Conservation (phyloP, 2,329 filamentous ascomycete genomes). For the Colletotrichum sp. region DNA sequence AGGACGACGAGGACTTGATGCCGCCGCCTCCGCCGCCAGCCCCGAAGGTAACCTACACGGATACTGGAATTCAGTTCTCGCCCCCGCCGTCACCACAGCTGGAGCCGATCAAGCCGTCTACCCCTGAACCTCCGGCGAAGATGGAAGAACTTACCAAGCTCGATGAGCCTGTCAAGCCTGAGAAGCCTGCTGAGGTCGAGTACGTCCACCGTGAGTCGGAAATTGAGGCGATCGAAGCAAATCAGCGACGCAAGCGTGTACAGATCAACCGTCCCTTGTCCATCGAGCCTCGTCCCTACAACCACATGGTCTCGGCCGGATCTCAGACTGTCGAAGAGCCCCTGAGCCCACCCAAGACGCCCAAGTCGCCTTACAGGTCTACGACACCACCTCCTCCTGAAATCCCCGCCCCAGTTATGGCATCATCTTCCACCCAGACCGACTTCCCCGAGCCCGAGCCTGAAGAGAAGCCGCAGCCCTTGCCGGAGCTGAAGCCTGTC, state of each 20-base stretch:
- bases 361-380: constrained; percentile 53
- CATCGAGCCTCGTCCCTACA: constrained; percentile 50
- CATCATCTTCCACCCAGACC: constrained; percentile 69
- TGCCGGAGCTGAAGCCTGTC: constrained; percentile 10
- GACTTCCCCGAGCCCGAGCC: constrained; percentile 31
- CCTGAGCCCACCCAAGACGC: constrained; percentile 69
- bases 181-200: constrained; percentile 48
- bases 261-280: constrained; percentile 55
- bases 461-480: constrained; percentile 23
- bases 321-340: constrained; percentile 69
- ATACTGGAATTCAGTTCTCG: constrained; percentile 82
- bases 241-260: constrained; percentile 75
- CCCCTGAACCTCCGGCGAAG: constrained; percentile 43
- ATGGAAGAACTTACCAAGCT: constrained; percentile 45
- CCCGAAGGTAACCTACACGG: constrained; percentile 64
- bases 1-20: constrained; percentile 49
- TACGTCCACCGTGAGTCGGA: constrained; percentile 57
- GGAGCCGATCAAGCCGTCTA: constrained; percentile 41
- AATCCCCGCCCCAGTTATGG: constrained; percentile 43
- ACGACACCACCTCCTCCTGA: constrained; percentile 46
- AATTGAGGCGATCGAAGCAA: constrained; percentile 68
- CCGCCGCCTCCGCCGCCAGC: constrained; percentile 28
- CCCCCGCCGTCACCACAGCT: constrained; percentile 77
- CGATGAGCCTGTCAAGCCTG: constrained; percentile 37
- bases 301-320: constrained; percentile 67